Percentiles rank a stretch among this genome's conserved stretches.
phyloP scores from a whole-genome alignment of 108 stramenopile species.

The Nitzschia sp. region DNA sequence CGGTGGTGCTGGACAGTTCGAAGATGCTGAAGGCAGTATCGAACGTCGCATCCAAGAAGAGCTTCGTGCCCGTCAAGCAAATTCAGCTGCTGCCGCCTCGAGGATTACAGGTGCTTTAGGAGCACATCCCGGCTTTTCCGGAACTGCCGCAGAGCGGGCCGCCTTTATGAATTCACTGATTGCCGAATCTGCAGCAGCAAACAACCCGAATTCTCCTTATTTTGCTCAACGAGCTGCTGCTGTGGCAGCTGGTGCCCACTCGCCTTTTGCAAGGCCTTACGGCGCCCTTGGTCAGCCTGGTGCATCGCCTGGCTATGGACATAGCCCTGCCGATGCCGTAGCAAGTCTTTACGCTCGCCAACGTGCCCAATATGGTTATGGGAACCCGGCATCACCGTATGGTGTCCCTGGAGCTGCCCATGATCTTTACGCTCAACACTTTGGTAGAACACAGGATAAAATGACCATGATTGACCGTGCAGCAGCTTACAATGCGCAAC shows the following conservation, averaged over 20 bases:
- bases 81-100: slow-evolving; percentile 1
- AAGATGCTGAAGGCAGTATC: slow-evolving; percentile 17
- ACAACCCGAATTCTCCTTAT: slow-evolving; percentile 4
- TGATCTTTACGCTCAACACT: slow-evolving; percentile 33
- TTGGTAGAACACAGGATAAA: slow-evolving; percentile 21
- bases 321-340: slow-evolving; percentile 6
- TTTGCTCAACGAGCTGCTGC: slow-evolving; percentile 1
- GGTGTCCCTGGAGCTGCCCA: slow-evolving; percentile 9
- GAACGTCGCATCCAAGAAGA: slow-evolving; percentile 45
- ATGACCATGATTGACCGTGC: slow-evolving; percentile 27
- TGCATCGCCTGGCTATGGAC: slow-evolving; percentile 15
- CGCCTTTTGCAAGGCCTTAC: slow-evolving; percentile 23
- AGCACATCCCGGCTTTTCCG: slow-evolving; percentile 3
- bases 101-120: slow-evolving; percentile 18
- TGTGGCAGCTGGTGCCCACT: slow-evolving; percentile 19
- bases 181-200: slow-evolving; percentile 20
- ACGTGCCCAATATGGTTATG: slow-evolving; percentile 31
- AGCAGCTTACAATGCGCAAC: slow-evolving; percentile 25
- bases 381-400: slow-evolving; percentile 15
- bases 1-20: slow-evolving; percentile 13
- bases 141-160: background rate
- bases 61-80: slow-evolving; percentile 21
- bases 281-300: slow-evolving; percentile 10
- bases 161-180: slow-evolving; percentile 29
- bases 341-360: slow-evolving; percentile 29